Evolutionary conservation across 164 flowering plant species (phyloP).

Genomic region (Piper betle): DNA sequence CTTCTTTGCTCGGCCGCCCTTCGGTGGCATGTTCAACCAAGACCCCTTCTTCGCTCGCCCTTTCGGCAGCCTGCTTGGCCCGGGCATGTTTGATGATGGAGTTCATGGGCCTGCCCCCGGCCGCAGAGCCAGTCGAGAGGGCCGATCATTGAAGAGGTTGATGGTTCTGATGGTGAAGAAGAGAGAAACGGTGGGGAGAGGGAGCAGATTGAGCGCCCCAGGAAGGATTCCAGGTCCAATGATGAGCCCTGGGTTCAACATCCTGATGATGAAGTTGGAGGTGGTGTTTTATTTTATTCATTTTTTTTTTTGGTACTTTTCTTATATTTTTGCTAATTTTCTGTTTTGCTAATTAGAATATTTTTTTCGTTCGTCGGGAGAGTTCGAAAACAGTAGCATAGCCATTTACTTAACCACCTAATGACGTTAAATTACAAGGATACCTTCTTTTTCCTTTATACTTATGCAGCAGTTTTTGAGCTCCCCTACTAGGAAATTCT

Average conservation of each 20-base stretch:
- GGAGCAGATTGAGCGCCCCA: slow-evolving; percentile 14
- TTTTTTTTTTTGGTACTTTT: too few relatives aligned
- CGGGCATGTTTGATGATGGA: slow-evolving; percentile 16
- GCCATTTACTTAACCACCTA: too few relatives aligned
- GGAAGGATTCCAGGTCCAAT: slow-evolving; percentile 18
- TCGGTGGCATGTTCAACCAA: slow-evolving; percentile 14
- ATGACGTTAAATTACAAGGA: too few relatives aligned
- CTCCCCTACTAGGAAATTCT: too few relatives aligned
- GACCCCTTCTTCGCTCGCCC: slow-evolving; percentile 80
- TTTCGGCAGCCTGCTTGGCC: slow-evolving; percentile 27
- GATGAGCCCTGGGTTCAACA: slow-evolving; percentile 49
- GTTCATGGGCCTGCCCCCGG: slow-evolving; percentile 15
- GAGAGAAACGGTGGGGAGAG: slow-evolving; percentile 4
- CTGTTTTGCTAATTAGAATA: not conserved
- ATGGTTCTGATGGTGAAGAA: not conserved
- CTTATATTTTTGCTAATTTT: too few relatives aligned
- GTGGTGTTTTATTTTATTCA: too few relatives aligned
- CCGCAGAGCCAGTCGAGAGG: slow-evolving; percentile 15
- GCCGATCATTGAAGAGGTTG: slow-evolving; percentile 47
- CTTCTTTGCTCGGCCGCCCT: slow-evolving; percentile 33
- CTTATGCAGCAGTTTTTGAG: too few relatives aligned
- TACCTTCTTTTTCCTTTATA: too few relatives aligned
- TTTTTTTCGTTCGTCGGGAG: too few relatives aligned
- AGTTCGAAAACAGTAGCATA: too few relatives aligned
- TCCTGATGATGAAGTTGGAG: slow-evolving; percentile 43